These are phyloP conservation scores for Aspergillus affinis DNA, from an alignment of 495 filamentous ascomycete species.

Conservation along the genomic window DNA sequence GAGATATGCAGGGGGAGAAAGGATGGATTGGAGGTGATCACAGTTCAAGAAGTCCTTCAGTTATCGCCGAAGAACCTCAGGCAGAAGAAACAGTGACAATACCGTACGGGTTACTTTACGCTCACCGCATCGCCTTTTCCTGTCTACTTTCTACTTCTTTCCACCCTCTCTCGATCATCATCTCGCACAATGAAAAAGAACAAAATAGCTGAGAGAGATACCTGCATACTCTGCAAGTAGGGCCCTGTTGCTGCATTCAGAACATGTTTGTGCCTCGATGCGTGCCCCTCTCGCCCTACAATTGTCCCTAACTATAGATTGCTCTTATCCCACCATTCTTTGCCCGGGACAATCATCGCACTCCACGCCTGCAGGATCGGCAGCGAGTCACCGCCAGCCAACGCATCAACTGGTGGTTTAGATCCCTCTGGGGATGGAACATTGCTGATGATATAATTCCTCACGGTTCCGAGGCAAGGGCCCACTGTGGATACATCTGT, in stretches of 20 bases:
- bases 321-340: neutral
- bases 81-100: neutral
- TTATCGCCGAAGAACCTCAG: too few relatives aligned
- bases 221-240: too few relatives aligned
- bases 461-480: slow-evolving; percentile 1
- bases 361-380: slow-evolving; percentile 5
- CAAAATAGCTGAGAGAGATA: neutral
- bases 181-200: neutral
- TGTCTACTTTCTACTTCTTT: neutral
- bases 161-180: neutral
- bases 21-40: neutral
- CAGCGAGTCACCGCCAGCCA: slow-evolving; percentile 24
- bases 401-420: slow-evolving; percentile 11
- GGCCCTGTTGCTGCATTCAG: neutral
- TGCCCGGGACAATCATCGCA: neutral
- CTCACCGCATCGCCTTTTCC: neutral
- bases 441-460: neutral
- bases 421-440: neutral
- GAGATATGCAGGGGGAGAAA: too few relatives aligned
- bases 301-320: neutral
- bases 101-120: neutral
- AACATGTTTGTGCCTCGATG: neutral
- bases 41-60: too few relatives aligned
- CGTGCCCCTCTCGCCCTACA: neutral
- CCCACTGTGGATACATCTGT: slow-evolving; percentile 1